Evolutionary conservation across 306 rosid species (phyloP).

Genomic region (Astragalus glycyphyllos): DNA sequence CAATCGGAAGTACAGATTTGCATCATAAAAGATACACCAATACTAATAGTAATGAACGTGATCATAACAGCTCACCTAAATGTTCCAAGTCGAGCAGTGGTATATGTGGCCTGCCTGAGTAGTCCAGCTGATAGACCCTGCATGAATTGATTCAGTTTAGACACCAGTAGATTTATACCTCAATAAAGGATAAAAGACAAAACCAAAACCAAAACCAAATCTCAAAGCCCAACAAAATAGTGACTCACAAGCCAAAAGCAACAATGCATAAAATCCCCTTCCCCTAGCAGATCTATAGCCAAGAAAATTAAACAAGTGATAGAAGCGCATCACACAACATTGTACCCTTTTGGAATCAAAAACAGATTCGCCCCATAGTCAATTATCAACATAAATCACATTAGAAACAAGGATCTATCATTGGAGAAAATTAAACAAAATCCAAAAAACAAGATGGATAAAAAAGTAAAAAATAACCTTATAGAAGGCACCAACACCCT

Average conservation of each 20-base stretch:
- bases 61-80: constrained; percentile 66
- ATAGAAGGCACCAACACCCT: constrained; percentile 84
- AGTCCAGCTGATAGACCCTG: constrained; percentile 98
- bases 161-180: constrained; percentile 23
- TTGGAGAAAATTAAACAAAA: constrained; percentile 26
- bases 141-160: constrained; percentile 43
- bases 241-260: constrained; percentile 20
- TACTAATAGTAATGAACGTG: neutral
- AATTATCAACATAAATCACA: constrained; percentile 15
- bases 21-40: neutral
- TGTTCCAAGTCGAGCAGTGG: constrained; percentile 97
- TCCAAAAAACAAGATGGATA: neutral
- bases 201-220: constrained; percentile 1
- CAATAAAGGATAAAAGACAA: neutral
- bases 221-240: neutral
- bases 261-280: constrained; percentile 8
- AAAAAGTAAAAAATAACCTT: constrained; percentile 58
- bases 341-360: neutral
- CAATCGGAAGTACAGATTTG: too few species aligned
- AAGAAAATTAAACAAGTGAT: constrained; percentile 16
- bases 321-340: constrained; percentile 21
- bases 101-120: constrained; percentile 97
- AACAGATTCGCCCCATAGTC: constrained; percentile 14
- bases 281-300: constrained; percentile 37
- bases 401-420: constrained; percentile 34